A percentile compares a stretch with the other conserved stretches of the same genome.
Evolutionary conservation across 257 asterid genomes (phyloP).

Genomic region (Petunia axillaris): DNA sequence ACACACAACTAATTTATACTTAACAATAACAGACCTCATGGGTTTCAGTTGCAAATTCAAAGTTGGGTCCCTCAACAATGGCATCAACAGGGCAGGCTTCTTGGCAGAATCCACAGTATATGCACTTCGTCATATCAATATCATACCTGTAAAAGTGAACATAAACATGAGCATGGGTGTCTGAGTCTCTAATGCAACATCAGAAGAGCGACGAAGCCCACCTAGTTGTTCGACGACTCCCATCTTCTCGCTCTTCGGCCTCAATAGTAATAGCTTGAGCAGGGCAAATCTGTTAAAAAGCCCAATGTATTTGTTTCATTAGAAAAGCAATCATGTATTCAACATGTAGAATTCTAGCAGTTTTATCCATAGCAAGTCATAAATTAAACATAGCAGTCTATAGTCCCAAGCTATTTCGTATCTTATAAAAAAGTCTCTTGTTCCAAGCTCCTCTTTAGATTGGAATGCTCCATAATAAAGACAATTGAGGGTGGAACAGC

Average conservation of each 20-base stretch:
- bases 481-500: background rate
- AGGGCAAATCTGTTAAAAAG: conserved; percentile 66
- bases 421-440: too few relatives aligned
- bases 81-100: conserved; percentile 99
- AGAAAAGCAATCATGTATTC: background rate
- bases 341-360: background rate
- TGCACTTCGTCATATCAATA: conserved; percentile 99
- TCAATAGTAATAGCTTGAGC: conserved; percentile 97
- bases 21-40: conserved; percentile 62
- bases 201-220: conserved; percentile 21
- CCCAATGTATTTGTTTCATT: background rate
- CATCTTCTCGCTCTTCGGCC: conserved; percentile 98
- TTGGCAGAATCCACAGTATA: conserved; percentile 97
- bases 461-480: background rate
- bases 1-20: background rate
- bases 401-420: background rate
- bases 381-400: background rate
- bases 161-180: conserved; percentile 8
- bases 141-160: conserved; percentile 61
- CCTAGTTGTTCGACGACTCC: conserved; percentile 97
- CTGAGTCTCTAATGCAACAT: background rate
- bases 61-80: conserved; percentile 97
- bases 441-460: background rate
- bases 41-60: conserved; percentile 93
- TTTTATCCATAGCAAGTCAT: background rate